phyloP scores from a whole-genome alignment of 208 protist species.

The Naegleria gruberi region DNA sequence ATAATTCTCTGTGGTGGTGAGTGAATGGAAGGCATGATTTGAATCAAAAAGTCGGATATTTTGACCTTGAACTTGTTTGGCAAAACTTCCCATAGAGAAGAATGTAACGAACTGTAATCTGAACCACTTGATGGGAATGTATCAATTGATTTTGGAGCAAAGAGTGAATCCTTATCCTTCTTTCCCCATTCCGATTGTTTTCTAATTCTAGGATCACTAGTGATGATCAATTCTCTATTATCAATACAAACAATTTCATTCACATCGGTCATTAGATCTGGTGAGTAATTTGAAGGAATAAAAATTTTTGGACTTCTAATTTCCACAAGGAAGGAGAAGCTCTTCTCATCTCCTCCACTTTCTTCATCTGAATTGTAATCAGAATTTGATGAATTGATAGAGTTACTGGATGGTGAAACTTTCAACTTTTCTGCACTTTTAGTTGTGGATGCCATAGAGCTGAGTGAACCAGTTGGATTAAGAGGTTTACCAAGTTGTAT shows the following conservation, averaged over 20 bases:
- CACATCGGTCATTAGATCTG: background rate
- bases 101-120: background rate
- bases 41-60: background rate
- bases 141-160: background rate
- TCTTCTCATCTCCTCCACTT: background rate
- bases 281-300: background rate
- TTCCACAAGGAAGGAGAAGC: background rate
- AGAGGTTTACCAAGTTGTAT: background rate
- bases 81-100: background rate
- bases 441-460: background rate
- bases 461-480: background rate
- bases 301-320: background rate
- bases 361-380: background rate
- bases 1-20: conserved; percentile 8
- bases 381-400: background rate
- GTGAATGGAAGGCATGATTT: background rate
- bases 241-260: background rate
- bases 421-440: background rate
- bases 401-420: background rate
- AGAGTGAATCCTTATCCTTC: background rate
- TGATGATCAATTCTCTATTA: background rate
- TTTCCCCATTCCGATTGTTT: background rate
- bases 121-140: background rate
- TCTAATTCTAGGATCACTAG: background rate
- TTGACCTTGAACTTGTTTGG: background rate